phyloP scores from a whole-genome alignment of 108 stramenopile genomes.

The Nitzschia sp. region DNA sequence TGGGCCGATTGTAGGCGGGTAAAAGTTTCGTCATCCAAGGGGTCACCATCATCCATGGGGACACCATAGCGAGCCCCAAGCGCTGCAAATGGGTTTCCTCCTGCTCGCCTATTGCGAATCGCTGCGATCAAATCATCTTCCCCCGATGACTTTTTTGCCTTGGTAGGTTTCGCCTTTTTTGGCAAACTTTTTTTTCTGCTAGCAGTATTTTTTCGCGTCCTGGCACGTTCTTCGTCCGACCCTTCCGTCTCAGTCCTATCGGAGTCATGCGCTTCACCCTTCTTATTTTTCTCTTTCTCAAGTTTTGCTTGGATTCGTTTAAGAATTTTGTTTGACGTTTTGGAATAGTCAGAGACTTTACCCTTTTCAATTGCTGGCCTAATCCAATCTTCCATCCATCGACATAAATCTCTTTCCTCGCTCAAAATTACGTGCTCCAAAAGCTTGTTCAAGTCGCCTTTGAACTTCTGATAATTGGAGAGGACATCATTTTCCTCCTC shows the following conservation, averaged over 20 bases:
- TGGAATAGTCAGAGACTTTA: slow-evolving; percentile 41
- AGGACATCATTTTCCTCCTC: slow-evolving; percentile 84
- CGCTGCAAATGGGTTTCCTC: slow-evolving; percentile 50
- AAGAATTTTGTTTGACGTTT: slow-evolving; percentile 52
- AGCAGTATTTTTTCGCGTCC: slow-evolving; percentile 21
- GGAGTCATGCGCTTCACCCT: slow-evolving; percentile 28
- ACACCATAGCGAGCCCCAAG: slow-evolving; percentile 72
- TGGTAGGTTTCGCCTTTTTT: slow-evolving; percentile 38
- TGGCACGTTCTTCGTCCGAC: slow-evolving; percentile 19
- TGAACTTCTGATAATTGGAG: slow-evolving; percentile 61
- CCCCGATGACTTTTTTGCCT: slow-evolving; percentile 15
- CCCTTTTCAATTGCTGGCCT: slow-evolving; percentile 70
- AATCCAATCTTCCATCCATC: slow-evolving; percentile 84
- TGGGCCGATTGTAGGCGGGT: slow-evolving; percentile 59
- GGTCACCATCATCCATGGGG: slow-evolving; percentile 41
- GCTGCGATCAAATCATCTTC: slow-evolving; percentile 61
- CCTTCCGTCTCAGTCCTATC: slow-evolving; percentile 34
- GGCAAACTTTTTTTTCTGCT: slow-evolving; percentile 18
- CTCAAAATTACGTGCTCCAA: slow-evolving; percentile 81
- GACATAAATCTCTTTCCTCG: slow-evolving; percentile 52
- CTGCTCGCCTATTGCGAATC: slow-evolving; percentile 58
- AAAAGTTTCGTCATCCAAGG: slow-evolving; percentile 73
- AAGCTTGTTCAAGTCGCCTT: slow-evolving; percentile 71
- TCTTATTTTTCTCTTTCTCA: slow-evolving; percentile 27
- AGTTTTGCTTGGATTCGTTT: slow-evolving; percentile 35